Evolutionary conservation across 345 rosid species (phyloP).

Genomic region (Excoecaria cochinchinensis): DNA sequence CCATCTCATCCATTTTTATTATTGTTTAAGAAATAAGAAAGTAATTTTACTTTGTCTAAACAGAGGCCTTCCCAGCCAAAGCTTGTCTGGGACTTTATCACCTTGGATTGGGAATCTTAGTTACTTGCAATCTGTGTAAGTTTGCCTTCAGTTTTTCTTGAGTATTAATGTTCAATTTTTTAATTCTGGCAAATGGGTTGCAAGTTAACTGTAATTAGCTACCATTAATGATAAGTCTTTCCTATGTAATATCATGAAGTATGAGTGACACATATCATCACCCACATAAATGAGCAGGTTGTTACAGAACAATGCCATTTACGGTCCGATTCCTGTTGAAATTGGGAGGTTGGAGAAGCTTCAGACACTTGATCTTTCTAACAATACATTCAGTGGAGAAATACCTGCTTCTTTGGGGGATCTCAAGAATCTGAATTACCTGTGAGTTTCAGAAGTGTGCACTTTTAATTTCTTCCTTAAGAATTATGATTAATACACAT

Average conservation of each 20-base stretch:
- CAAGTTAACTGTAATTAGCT: not conserved
- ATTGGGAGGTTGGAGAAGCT: slow-evolving; percentile 89
- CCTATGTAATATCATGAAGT: no score
- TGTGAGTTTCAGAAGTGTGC: slow-evolving; percentile 46
- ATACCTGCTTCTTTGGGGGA: slow-evolving; percentile 77
- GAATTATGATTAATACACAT: not conserved
- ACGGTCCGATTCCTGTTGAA: slow-evolving; percentile 73
- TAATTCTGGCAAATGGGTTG: not conserved
- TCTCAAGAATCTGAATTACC: slow-evolving; percentile 73
- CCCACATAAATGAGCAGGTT: slow-evolving; percentile 47
- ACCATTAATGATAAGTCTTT: not conserved
- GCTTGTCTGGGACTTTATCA: slow-evolving; percentile 88
- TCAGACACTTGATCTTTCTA: slow-evolving; percentile 90
- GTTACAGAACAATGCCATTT: slow-evolving; percentile 91
- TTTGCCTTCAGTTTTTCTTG: slow-evolving; percentile 17
- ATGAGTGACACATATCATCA: not conserved
- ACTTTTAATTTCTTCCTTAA: not conserved
- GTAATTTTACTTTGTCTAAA: slow-evolving; percentile 6
- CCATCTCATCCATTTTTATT: not conserved
- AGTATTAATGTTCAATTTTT: slow-evolving; percentile 1
- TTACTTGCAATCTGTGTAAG: slow-evolving; percentile 84
- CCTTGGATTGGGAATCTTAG: slow-evolving; percentile 83
- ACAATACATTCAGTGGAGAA: slow-evolving; percentile 68
- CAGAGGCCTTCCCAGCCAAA: slow-evolving; percentile 97
- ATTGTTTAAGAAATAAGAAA: not conserved